Evolutionary conservation across 192 early-diverging fungal species (phyloP).

Genomic region (Entomortierella parvispora): DNA sequence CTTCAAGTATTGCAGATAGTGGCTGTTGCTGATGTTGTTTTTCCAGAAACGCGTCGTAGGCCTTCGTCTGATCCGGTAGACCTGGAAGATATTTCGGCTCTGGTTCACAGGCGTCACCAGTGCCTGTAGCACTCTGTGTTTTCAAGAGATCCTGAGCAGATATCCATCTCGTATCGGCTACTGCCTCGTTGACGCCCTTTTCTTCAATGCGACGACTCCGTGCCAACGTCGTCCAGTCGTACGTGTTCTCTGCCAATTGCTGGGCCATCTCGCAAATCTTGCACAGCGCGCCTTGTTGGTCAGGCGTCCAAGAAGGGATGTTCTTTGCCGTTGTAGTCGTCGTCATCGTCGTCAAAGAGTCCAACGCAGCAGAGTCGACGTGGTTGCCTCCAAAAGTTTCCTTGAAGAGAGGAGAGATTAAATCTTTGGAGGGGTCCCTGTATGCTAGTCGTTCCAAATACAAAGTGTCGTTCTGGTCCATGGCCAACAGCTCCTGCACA

Average conservation of each 20-base stretch:
- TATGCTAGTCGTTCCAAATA: slow-evolving; percentile 11
- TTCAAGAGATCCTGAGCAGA: not conserved
- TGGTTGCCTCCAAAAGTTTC: not conserved
- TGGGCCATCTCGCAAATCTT: slow-evolving; percentile 27
- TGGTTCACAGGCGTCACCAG: not conserved
- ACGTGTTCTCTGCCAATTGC: not conserved
- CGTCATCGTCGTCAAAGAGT: not conserved
- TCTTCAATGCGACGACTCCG: not conserved
- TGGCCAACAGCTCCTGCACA: slow-evolving; percentile 11
- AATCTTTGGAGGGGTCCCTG: not conserved
- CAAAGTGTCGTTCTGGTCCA: slow-evolving; percentile 10
- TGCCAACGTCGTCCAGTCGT: slow-evolving; percentile 6
- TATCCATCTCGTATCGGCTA: too few relatives aligned
- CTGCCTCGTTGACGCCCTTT: too few relatives aligned
- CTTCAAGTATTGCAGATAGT: too few relatives aligned
- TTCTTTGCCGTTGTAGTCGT: not conserved
- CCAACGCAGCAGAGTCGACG: not conserved
- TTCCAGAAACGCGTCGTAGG: slow-evolving; percentile 21
- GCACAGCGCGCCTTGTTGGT: slow-evolving; percentile 18
- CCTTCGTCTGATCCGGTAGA: slow-evolving; percentile 16
- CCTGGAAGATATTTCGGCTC: slow-evolving; percentile 17
- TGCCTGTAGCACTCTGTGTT: not conserved
- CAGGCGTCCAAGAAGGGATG: not conserved
- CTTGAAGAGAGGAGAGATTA: not conserved
- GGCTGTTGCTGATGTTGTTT: too few relatives aligned